Evolutionary conservation across 768 basidiomycete species (phyloP), one percentile per base, ranked within the genome.

Genomic region (Boletus eberwhitei): DNA sequence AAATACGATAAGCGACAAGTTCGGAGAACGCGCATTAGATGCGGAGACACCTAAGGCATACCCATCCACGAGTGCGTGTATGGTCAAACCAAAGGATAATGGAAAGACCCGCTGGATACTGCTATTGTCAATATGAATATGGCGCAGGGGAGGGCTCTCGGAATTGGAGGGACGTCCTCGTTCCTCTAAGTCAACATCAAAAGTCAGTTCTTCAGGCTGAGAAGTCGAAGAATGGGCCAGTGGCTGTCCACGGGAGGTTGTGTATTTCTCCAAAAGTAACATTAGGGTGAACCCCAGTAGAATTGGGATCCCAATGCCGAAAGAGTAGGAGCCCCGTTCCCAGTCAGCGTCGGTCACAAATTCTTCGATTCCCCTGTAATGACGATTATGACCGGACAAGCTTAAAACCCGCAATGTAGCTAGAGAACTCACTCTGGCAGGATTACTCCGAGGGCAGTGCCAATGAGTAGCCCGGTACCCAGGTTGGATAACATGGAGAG

Each of bases 31-130:
- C 1, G 70, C 53, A 19, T 67, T 64, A 11, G 86, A 72, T 13
- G 81, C 78, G 3, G 89, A 87, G 19, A 93, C 88, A 22, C 96
- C 97, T 37, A 98, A 75, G 3, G 92, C 93, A 53, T 97, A 84
- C 4, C 97, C 95, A 70, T 99, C 97, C 0, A 93, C 90, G 45
- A 94, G 77, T 1, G 86, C 90, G 65, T 99, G 96, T 24, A 93
- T 81, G 24, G 92, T 79, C 42, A 98, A 75, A 2, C 95, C 97
- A 9, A 98, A 71, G 0, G 93, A 91, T 36, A 95, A 78, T 36
- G 93, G 79, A 48, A 86, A 82, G 9, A 86, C 85, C 16, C 74
- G 74, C 35, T 65, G 63, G 32, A 70, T 68, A 60, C 66, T 71
- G 26, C 68, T 63, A 8, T 57, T 43, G 43, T 52, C 55, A 35